A percentile compares a stretch with the other conserved stretches of the same genome.
Conservation (phyloP, 345 rosid species). For the Arabidopsis arenosa region DNA sequence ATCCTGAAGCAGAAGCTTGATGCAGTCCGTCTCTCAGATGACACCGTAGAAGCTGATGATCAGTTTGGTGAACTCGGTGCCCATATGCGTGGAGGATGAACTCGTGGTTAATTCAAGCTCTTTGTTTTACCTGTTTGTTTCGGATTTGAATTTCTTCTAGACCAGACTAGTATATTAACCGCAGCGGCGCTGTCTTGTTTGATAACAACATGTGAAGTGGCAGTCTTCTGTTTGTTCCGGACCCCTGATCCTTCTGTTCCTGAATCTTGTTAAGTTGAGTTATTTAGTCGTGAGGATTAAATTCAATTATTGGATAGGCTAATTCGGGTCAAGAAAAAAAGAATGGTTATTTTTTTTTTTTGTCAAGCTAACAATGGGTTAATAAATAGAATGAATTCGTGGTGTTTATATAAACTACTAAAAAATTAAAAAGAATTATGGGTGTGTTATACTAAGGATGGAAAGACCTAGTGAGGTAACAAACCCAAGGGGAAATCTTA, state of each 20-base stretch:
- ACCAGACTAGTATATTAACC: slow-evolving; percentile 22
- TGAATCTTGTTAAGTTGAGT: slow-evolving; percentile 15
- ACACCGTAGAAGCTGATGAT: slow-evolving; percentile 96
- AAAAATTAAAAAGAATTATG: too few relatives aligned
- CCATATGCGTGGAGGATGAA: slow-evolving; percentile 91
- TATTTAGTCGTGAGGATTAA: background rate
- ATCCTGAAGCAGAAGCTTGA: slow-evolving; percentile 87
- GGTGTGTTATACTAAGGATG: too few relatives aligned
- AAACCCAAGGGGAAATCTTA: too few relatives aligned
- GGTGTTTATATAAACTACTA: too few relatives aligned
- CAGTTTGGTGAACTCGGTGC: slow-evolving; percentile 99
- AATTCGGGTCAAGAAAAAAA: too few relatives aligned
- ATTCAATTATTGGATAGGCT: background rate
- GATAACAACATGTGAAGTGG: slow-evolving; percentile 37
- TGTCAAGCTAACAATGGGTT: too few relatives aligned
- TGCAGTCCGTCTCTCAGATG: slow-evolving; percentile 89
- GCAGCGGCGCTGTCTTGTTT: slow-evolving; percentile 1
- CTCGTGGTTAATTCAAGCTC: slow-evolving; percentile 4
- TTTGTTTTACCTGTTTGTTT: slow-evolving; percentile 9
- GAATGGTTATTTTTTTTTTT: too few relatives aligned
- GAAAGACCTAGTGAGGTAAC: too few relatives aligned
- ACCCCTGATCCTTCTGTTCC: slow-evolving; percentile 12
- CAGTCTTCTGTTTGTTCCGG: background rate
- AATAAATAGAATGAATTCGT: too few relatives aligned
- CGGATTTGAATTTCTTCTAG: slow-evolving; percentile 18